These are phyloP conservation scores for Pythium brachiatum DNA, from an alignment of 352 stramenopile genomes.

Conservation along the genomic window DNA sequence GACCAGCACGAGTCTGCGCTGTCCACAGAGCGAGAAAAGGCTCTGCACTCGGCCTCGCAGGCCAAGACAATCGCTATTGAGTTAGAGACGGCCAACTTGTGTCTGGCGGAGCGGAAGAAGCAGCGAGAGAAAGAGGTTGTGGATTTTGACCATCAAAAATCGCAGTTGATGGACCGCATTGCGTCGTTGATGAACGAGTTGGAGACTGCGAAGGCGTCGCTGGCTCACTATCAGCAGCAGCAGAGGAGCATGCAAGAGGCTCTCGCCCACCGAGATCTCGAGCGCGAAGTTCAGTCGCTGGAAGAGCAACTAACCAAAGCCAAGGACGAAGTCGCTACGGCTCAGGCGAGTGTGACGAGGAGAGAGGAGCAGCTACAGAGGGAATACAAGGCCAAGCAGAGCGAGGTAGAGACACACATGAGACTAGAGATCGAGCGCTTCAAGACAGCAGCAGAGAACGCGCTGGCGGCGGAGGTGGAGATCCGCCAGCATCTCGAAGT, in stretches of 20 bases:
- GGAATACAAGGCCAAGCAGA: slow-evolving; percentile 7
- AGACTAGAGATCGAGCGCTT: slow-evolving; percentile 1
- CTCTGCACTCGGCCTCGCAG: slow-evolving; percentile 39
- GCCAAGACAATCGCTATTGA: slow-evolving; percentile 41
- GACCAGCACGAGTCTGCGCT: slow-evolving; percentile 41
- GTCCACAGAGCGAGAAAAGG: slow-evolving; percentile 40
- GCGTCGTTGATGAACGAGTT: slow-evolving; percentile 19
- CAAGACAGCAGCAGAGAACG: slow-evolving; percentile 15
- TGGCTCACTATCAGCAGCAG: neutral
- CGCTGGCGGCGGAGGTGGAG: slow-evolving; percentile 13
- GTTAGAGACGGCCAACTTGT: slow-evolving; percentile 70
- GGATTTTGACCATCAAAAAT: slow-evolving; percentile 30
- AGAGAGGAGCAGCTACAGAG: neutral
- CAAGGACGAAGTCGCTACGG: neutral
- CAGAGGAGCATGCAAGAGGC: neutral
- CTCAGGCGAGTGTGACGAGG: neutral
- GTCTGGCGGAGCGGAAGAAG: slow-evolving; percentile 61
- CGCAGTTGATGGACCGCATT: slow-evolving; percentile 26
- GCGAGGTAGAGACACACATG: neutral
- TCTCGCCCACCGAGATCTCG: neutral
- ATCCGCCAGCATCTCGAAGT: slow-evolving; percentile 11
- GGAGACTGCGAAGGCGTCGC: neutral
- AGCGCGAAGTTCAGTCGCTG: neutral
- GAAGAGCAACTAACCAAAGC: slow-evolving; percentile 1
- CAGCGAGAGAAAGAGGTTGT: slow-evolving; percentile 44